Evolutionary conservation across 2,329 filamentous ascomycete species (phyloP).

Genomic region (Scedosporium apiospermum): DNA sequence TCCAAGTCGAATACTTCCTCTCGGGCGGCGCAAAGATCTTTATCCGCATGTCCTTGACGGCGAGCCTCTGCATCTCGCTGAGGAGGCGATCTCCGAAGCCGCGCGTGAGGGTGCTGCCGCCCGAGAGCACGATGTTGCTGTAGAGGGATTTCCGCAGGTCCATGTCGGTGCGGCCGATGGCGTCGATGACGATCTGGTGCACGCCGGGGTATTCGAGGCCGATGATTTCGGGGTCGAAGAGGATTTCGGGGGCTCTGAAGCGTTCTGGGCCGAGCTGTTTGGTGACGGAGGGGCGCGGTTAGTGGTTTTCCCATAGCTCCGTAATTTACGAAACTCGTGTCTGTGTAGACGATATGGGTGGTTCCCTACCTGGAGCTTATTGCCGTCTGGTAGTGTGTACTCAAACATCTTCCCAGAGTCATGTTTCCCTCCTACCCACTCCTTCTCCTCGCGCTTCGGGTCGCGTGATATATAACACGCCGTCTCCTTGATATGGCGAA

Average conservation of each 20-base stretch:
- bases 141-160: constrained; percentile 91
- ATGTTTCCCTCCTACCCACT: constrained; percentile 75
- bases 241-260: constrained; percentile 91
- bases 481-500: constrained; percentile 92
- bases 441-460: constrained; percentile 90
- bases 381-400: constrained; percentile 84
- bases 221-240: constrained; percentile 96
- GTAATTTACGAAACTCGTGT: not conserved
- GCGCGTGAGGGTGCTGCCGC: constrained; percentile 91
- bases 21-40: constrained; percentile 98
- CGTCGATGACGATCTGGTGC: constrained; percentile 95
- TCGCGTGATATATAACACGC: constrained; percentile 85
- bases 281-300: not conserved
- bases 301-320: not conserved
- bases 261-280: constrained; percentile 77
- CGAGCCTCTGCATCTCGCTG: constrained; percentile 83
- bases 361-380: constrained; percentile 69
- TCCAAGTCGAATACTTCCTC: constrained; percentile 98
- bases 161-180: constrained; percentile 90
- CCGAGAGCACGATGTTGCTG: constrained; percentile 93
- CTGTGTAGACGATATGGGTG: too few species aligned
- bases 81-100: constrained; percentile 91
- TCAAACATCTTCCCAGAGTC: constrained; percentile 73
- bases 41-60: constrained; percentile 98
- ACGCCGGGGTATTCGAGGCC: constrained; percentile 94